A percentile compares a stretch with the other conserved stretches of the same genome.
phyloP scores from a whole-genome alignment of 371 early-diverging fungal species.

The Phascolomyces articulosus region DNA sequence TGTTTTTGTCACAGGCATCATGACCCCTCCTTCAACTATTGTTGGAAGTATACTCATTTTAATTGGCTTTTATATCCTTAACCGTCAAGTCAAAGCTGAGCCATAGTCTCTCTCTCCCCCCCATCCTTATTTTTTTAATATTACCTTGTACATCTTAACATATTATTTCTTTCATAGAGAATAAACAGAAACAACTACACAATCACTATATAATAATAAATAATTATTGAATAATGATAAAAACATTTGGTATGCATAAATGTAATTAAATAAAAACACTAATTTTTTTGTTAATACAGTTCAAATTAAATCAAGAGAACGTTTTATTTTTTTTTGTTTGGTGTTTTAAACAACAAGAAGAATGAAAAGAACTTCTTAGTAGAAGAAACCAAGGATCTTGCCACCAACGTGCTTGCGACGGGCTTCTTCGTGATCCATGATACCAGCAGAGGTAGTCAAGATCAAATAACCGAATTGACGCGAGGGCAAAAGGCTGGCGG shows the following conservation, averaged over 20 bases:
- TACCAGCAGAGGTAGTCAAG: conserved; percentile 98
- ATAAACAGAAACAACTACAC: background rate
- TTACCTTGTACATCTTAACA: background rate
- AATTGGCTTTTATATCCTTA: conserved; percentile 55
- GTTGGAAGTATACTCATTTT: conserved; percentile 59
- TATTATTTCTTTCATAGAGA: background rate
- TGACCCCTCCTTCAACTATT: conserved; percentile 53
- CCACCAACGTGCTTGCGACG: conserved; percentile 99
- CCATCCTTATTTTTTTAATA: background rate
- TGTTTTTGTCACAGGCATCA: conserved; percentile 53
- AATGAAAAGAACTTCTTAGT: conserved; percentile 34
- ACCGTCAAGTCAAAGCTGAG: conserved; percentile 22
- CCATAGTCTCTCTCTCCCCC: background rate
- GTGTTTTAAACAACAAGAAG: background rate
- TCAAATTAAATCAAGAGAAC: background rate
- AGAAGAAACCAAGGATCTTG: conserved; percentile 95
- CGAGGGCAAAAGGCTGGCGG: conserved; percentile 97
- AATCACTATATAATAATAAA: background rate
- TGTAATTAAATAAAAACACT: background rate
- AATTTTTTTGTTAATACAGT: background rate
- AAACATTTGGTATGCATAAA: background rate
- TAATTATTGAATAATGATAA: background rate
- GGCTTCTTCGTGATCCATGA: conserved; percentile 99
- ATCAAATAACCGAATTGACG: conserved; percentile 99
- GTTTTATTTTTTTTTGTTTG: background rate